Evolutionary conservation across 129 eudicot species (phyloP).

Genomic region (Rutidosis leptorrhynchoides): DNA sequence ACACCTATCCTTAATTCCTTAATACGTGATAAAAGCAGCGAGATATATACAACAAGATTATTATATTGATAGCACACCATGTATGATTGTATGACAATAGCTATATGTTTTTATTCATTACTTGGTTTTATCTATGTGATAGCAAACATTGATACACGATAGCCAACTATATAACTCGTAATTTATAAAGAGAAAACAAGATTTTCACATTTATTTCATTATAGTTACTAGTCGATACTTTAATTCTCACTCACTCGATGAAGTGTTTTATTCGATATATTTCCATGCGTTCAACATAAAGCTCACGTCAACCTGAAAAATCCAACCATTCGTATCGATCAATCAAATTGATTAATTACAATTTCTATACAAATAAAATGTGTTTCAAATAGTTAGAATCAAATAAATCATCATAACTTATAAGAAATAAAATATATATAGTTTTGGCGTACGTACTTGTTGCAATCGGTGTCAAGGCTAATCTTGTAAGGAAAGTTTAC

Average conservation of each 20-base stretch:
- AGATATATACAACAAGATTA: too few relatives aligned
- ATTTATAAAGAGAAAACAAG: not conserved
- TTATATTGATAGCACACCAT: too few relatives aligned
- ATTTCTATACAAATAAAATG: too few relatives aligned
- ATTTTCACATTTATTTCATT: not conserved
- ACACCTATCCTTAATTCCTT: too few relatives aligned
- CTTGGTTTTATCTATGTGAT: too few relatives aligned
- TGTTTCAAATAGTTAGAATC: too few relatives aligned
- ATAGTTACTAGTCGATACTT: not conserved
- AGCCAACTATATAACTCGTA: too few relatives aligned
- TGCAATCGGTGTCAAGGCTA: conserved; percentile 44
- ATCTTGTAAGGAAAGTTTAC: conserved; percentile 38
- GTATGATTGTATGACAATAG: too few relatives aligned
- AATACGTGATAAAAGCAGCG: too few relatives aligned
- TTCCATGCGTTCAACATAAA: not conserved
- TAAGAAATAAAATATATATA: not conserved
- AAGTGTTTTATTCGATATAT: not conserved
- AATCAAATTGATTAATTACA: not conserved
- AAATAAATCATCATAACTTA: too few relatives aligned
- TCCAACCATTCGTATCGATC: not conserved
- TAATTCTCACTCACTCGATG: not conserved
- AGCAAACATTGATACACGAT: too few relatives aligned
- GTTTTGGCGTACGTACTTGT: conserved; percentile 30
- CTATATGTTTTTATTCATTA: too few relatives aligned
- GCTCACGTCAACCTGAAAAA: not conserved